Evolutionary conservation across 2,329 filamentous ascomycete species (phyloP).

Genomic region (Penicillium sp.): DNA sequence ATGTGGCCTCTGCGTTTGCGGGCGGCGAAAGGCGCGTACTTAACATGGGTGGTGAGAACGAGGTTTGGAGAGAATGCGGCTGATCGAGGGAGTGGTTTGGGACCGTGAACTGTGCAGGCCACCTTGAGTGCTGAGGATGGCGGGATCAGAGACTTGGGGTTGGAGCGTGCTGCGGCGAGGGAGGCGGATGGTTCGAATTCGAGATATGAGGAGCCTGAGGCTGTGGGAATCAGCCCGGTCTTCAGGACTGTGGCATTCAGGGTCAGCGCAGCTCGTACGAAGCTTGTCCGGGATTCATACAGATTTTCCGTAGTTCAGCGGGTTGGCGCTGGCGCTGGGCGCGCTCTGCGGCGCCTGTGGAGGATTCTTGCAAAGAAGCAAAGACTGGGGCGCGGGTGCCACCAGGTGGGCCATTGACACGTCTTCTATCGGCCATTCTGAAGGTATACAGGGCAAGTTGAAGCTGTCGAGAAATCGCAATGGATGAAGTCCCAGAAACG

Average conservation of each 20-base stretch:
- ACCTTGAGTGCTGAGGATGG: conserved; percentile 76
- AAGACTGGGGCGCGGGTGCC: conserved; percentile 75
- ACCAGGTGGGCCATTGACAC: conserved; percentile 84
- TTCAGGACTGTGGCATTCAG: conserved; percentile 67
- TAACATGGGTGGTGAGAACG: conserved; percentile 88
- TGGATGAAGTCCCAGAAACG: conserved; percentile 28
- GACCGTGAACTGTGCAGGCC: conserved; percentile 89
- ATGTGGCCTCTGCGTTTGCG: conserved; percentile 80
- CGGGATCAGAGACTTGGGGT: conserved; percentile 51
- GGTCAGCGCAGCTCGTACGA: conserved; percentile 17
- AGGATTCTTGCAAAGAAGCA: conserved; percentile 46
- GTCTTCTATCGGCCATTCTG: conserved; percentile 66
- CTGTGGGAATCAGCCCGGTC: conserved; percentile 88
- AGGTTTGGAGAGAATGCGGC: conserved; percentile 91
- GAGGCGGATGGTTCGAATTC: conserved; percentile 53
- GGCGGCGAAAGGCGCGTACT: conserved; percentile 93
- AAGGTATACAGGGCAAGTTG: conserved; percentile 6
- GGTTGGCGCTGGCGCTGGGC: conserved; percentile 59
- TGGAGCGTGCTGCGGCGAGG: conserved; percentile 46
- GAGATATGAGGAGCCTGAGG: conserved; percentile 80
- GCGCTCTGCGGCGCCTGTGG: conserved; percentile 53
- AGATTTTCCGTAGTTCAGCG: conserved; percentile 80
- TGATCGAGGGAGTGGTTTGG: conserved; percentile 83
- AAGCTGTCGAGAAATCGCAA: conserved; percentile 8
- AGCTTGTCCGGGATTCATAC: conserved; percentile 54